Base-by-base conservation (phyloP, 345 rosid species). In the Garcia nutans region DNA sequence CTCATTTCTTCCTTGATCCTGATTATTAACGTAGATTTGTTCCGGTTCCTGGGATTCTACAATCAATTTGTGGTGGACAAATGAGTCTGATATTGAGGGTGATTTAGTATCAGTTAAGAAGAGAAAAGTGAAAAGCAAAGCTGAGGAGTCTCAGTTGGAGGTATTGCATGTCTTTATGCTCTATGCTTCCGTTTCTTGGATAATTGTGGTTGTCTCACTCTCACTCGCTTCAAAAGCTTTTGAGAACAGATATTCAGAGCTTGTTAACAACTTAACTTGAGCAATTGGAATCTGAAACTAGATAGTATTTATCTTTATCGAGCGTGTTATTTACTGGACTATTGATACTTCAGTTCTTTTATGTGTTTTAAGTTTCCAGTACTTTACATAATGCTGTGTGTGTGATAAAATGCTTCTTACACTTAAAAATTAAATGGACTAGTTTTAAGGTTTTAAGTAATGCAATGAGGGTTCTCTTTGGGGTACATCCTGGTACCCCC, bases 41-140 rank as follows among this genome's bases (percentile, higher is more conserved):
- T 93, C 98, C 10, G 91, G 99, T 81, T 93, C 99, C 37, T 93
- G 98, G 97, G 99, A 96, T 87, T 89, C 88, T 77, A 88, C 89
- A 0, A 87, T 96, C 76, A 91, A 92, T 77, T 77, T 96, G 65
- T 96, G 99, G 99, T 70, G 71, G 84, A 85, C 92, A 28, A 82
- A 80, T 84, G 83, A 85, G 41, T 77, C 92, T 50, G 86, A 77
- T 70, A 76, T 79, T 19, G 89, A 82, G 49, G 92, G 90, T 63
- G 84, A 86, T 67, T 75, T 76, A 55, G 93, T 92, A 75, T 76
- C 97, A 55, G 68, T 87, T 68, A 96, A 96, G 89, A 96, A 86
- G 87, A 89, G 98, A 83, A 96, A 87, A 86, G 90, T 88, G 76
- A 92, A 86, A 80, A 85, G 84, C 82, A 82, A 86, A 78, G 78